Conservation (phyloP, 176 grass and related monocot genomes). For the Chrysopogon serrulatus region DNA sequence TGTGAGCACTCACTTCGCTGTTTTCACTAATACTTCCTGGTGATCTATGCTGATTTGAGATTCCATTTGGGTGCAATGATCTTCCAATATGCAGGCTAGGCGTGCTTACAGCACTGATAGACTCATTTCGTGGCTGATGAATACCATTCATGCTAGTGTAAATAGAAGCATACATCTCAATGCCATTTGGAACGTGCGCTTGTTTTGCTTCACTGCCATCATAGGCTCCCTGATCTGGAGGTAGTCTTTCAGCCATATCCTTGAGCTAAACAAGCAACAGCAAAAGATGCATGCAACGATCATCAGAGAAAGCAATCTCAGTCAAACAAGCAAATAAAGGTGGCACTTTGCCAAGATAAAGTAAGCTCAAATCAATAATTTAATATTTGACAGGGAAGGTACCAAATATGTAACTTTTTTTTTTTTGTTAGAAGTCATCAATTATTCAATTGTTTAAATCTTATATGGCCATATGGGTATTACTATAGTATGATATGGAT, state of each 20-base stretch:
- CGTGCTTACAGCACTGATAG: slow-evolving; percentile 24
- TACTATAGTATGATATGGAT: background rate
- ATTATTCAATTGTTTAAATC: background rate
- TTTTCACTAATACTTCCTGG: slow-evolving; percentile 38
- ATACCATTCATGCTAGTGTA: slow-evolving; percentile 50
- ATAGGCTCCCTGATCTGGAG: slow-evolving; percentile 52
- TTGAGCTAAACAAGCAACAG: slow-evolving; percentile 57
- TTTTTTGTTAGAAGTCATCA: background rate
- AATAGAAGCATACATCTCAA: slow-evolving; percentile 31
- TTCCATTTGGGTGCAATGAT: slow-evolving; percentile 37
- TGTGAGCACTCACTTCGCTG: slow-evolving; percentile 45
- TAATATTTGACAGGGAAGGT: background rate
- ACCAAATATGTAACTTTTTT: background rate
- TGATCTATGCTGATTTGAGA: slow-evolving; percentile 45
- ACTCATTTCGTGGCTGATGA: slow-evolving; percentile 52
- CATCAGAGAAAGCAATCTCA: slow-evolving; percentile 10
- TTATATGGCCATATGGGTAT: background rate
- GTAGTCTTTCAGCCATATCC: slow-evolving; percentile 92
- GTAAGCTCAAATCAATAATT: slow-evolving; percentile 7
- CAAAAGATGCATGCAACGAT: slow-evolving; percentile 8
- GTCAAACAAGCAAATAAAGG: background rate
- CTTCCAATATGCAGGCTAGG: slow-evolving; percentile 18
- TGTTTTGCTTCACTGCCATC: slow-evolving; percentile 50
- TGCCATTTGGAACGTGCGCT: slow-evolving; percentile 38
- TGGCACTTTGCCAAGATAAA: background rate